Evolutionary conservation across 1,139 yeast genomes (phyloP), one percentile per base, ranked within the genome.

Genomic region (Protomyces inouyei): DNA sequence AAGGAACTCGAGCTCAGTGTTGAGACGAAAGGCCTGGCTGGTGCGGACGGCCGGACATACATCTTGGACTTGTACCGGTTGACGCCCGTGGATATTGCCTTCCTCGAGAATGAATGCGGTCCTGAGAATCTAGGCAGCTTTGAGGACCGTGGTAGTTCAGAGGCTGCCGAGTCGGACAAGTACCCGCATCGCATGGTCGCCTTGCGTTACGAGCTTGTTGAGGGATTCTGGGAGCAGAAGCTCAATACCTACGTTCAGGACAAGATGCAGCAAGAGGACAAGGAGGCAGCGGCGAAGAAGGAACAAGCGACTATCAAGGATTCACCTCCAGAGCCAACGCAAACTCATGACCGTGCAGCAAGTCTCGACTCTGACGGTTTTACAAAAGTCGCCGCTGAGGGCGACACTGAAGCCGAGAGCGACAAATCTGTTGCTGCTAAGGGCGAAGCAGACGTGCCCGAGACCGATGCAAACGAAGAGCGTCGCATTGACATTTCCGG

Each of bases 111-210:
- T 36, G 59, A 55, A n/a, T 60, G 64, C 25, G 21, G 10, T 3
- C 36, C 32, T 6, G 55, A 52, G 10, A 45, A 54, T 36, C 3
- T 10, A 9, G 48, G 48, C 4, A 6, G 14, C 10, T 43, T 10
- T 12, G 64, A 60, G 37, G 38, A 55, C 6, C 72, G 85, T 72
- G 85, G 73, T 73, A 77, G 77, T 57, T 73, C 10, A 6, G 38
- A 35, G 25, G 37, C 70, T 14, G 76, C 77, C 14, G 75, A 74
- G 2, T 77, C 76, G 14, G 75, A 74, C 28, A 76, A 76, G 14
- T 92, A 92, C 74, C 97, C 97, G 35, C 97, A 90, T 73, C 82
- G 83, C 68, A 89, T 90, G 76, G 80, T 88, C 18, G 82, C 88
- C 43, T 72, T 93, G 60, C 85, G 98, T 78, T 86, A 85, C 68